A percentile compares a stretch with the other conserved stretches of the same genome.
phyloP scores from a whole-genome alignment of 2,329 filamentous ascomycete species.

The Apiospora kogelbergensis region DNA sequence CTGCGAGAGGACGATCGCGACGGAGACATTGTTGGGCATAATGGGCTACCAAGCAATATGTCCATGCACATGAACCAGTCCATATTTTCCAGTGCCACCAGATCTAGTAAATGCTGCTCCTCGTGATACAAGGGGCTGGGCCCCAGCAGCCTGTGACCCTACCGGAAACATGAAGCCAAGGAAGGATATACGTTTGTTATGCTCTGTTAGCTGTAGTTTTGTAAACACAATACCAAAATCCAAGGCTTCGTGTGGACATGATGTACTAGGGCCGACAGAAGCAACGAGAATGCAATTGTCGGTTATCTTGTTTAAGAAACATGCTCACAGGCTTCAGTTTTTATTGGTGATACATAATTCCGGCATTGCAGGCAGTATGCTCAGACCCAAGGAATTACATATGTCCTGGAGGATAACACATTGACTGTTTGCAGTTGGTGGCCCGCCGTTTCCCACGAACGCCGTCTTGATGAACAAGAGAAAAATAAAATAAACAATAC shows the following conservation, averaged over 20 bases:
- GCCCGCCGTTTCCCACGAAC: slow-evolving; percentile 2
- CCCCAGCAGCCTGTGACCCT: not conserved
- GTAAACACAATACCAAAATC: not conserved
- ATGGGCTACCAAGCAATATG: no score
- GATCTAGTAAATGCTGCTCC: not conserved
- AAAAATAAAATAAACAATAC: slow-evolving; percentile 4
- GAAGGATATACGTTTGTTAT: not conserved
- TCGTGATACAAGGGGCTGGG: not conserved
- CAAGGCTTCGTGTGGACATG: not conserved
- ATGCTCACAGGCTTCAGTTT: slow-evolving; percentile 2
- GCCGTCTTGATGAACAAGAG: slow-evolving; percentile 6
- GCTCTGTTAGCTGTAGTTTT: not conserved
- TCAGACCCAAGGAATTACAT: not conserved
- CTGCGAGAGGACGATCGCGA: no score
- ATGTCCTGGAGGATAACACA: not conserved
- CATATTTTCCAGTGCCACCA: no score
- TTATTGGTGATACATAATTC: slow-evolving; percentile 6
- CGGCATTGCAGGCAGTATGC: not conserved
- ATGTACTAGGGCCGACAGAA: not conserved
- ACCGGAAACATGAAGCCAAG: not conserved
- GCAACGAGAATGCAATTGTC: not conserved
- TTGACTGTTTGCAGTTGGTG: not conserved
- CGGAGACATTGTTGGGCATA: no score
- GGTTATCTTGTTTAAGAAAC: not conserved
- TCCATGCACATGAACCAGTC: no score